Evolutionary conservation across 2,329 filamentous ascomycete species (phyloP), one percentile per base, ranked within the genome.

Genomic region (Parastagonospora avenae): DNA sequence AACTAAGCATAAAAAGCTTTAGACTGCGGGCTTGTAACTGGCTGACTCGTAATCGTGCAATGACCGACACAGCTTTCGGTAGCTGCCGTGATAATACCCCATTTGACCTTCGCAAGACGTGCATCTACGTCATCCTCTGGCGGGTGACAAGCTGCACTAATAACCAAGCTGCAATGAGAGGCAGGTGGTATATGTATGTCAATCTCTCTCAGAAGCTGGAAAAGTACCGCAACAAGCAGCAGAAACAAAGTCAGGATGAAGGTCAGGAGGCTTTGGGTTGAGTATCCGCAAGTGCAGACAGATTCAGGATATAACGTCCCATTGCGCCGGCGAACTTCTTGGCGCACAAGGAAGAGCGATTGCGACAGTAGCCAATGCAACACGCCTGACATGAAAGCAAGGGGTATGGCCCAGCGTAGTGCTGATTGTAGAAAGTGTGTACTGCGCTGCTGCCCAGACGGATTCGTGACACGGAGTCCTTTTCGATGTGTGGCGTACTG

Each of bases 161-260:
- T 68, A 2, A 56, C 53, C 2, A 62, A 29, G 48, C 64, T 93
- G 27, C 87, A 89, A 74, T 78, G 92, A 55, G 88, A 86, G 27
- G 88, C 91, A 78, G 92, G 90, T 71, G 90, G 89, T 52, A 91
- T 91, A 52, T 79, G 91, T n/a, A 87, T 86, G 6, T 79, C 90
- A 10, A 89, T 87, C 2, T 86, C 87, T 2, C 88, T 86, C 0
- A 89, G 90, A 73, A 88, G 89, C 2, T 42, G 16, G 8, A 35
- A 79, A 78, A 68, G 85, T 27, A 29, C 48, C 12, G 16, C 29
- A 10, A 45, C 16, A 2, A 52, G 9, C 24, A 52, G 2, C 11
- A 40, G 9, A 2, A 51, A 35, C 11, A 5, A 31, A 0, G 37
- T 32, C n/a, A 24, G 14, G 15, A 54, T 43, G 30, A 57, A 53